A percentile compares a stretch with the other conserved stretches of the same genome.
These are phyloP conservation scores for Catharanthus roseus DNA, from an alignment of 257 asterid genomes.

Conservation along the genomic window DNA sequence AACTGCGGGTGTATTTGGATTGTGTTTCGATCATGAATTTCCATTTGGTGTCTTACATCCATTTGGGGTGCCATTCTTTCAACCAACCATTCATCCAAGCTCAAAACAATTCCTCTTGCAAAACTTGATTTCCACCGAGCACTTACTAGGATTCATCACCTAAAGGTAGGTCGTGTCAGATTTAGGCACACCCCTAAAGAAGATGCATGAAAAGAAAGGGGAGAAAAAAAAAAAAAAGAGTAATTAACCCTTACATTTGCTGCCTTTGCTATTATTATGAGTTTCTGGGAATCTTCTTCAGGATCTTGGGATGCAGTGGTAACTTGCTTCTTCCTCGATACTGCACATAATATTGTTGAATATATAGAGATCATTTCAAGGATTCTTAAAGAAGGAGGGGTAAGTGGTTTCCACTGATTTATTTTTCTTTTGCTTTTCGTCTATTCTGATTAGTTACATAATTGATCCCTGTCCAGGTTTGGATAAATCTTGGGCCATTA, in stretches of 20 bases:
- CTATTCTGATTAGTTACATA: conserved; percentile 1
- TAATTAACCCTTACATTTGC: neutral
- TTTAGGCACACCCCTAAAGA: neutral
- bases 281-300: conserved; percentile 28
- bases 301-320: conserved; percentile 98
- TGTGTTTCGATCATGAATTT: too few relatives aligned
- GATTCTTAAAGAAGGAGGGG: conserved; percentile 90
- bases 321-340: conserved; percentile 93
- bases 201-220: neutral
- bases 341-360: conserved; percentile 95
- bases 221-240: neutral
- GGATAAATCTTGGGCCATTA: conserved; percentile 96
- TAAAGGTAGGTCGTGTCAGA: neutral
- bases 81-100: too few relatives aligned
- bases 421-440: conserved; percentile 6
- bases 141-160: neutral
- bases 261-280: conserved; percentile 1
- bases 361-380: conserved; percentile 81
- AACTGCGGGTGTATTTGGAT: too few relatives aligned
- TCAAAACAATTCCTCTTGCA: too few relatives aligned
- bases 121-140: too few relatives aligned
- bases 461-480: conserved; percentile 53
- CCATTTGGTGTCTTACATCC: too few relatives aligned
- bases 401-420: conserved; percentile 36
- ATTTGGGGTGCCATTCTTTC: too few relatives aligned